Conservation (phyloP, 2,329 filamentous ascomycete genomes). For the Botrytis deweyae region DNA sequence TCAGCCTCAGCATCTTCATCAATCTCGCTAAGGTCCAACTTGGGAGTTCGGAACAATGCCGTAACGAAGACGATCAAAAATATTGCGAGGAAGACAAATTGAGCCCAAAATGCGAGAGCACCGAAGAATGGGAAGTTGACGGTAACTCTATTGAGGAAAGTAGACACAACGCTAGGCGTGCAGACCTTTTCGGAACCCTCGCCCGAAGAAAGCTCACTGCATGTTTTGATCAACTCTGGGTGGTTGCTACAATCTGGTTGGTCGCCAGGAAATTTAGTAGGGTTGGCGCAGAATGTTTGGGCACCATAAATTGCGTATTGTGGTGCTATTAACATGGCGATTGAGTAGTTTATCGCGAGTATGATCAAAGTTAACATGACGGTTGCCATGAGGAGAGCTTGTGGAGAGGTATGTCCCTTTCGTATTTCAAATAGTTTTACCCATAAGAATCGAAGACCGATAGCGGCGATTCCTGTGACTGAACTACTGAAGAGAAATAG, state of each 20-base stretch:
- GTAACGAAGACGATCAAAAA: constrained; percentile 81
- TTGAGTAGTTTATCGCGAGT: constrained; percentile 86
- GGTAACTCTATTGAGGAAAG: constrained; percentile 87
- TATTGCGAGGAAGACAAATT: constrained; percentile 84
- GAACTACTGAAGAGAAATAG: constrained; percentile 87
- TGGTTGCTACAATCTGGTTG: constrained; percentile 74
- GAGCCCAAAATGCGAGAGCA: constrained; percentile 90
- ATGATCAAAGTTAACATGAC: constrained; percentile 88
- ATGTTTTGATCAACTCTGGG: constrained; percentile 72
- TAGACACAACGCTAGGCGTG: constrained; percentile 87
- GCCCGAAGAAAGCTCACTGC: constrained; percentile 73
- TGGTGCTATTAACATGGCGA: constrained; percentile 91
- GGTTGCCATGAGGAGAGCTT: constrained; percentile 86
- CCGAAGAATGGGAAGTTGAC: constrained; percentile 97
- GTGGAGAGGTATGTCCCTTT: constrained; percentile 83
- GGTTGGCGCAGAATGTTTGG: constrained; percentile 86
- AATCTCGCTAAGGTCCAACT: constrained; percentile 70
- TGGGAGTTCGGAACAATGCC: constrained; percentile 76
- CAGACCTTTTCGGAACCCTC: constrained; percentile 76
- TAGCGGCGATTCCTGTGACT: constrained; percentile 77
- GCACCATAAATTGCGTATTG: constrained; percentile 94
- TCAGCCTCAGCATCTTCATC: constrained; percentile 89
- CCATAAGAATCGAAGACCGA: constrained; percentile 97
- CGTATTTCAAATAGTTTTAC: constrained; percentile 88
- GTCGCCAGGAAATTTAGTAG: constrained; percentile 58